phyloP scores from a whole-genome alignment of 2,329 filamentous ascomycete species.

The Pseudogymnoascus sp. region DNA sequence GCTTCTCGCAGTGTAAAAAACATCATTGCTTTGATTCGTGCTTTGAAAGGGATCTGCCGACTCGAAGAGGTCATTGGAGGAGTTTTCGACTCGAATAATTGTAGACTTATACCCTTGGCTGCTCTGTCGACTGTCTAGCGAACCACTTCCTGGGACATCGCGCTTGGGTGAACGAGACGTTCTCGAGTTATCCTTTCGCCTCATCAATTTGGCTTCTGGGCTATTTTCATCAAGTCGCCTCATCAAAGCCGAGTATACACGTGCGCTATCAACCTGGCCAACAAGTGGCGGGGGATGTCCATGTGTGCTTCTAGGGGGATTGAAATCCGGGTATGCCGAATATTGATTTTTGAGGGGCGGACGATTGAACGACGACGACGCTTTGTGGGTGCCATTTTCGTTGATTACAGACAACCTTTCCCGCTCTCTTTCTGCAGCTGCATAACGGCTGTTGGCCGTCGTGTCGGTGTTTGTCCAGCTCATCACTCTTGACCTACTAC shows the following conservation, averaged over 20 bases:
- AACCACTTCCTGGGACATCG: conserved; percentile 14
- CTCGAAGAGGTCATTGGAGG: neutral
- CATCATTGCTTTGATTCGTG: neutral
- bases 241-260: conserved; percentile 58
- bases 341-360: conserved; percentile 22
- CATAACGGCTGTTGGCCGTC: conserved; percentile 36
- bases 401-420: conserved; percentile 58
- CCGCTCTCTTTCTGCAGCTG: conserved; percentile 36
- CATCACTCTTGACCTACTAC: conserved; percentile 57
- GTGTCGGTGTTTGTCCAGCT: conserved; percentile 58
- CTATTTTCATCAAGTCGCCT: conserved; percentile 41
- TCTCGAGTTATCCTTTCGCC: conserved; percentile 18
- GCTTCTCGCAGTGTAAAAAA: conserved; percentile 6
- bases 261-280: conserved; percentile 43
- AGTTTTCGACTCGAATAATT: neutral
- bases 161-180: conserved; percentile 9
- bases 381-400: conserved; percentile 41
- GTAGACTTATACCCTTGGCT: conserved; percentile 14
- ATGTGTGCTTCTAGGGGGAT: conserved; percentile 10
- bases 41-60: neutral
- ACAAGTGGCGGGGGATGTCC: conserved; percentile 14
- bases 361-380: conserved; percentile 32
- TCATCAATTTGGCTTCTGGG: conserved; percentile 18
- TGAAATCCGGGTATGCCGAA: conserved; percentile 20
- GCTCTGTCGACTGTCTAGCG: conserved; percentile 13